Percentiles rank a stretch among this genome's conserved stretches.
phyloP scores from a whole-genome alignment of 2,329 filamentous ascomycete species.

The Xylariaceae sp. region DNA sequence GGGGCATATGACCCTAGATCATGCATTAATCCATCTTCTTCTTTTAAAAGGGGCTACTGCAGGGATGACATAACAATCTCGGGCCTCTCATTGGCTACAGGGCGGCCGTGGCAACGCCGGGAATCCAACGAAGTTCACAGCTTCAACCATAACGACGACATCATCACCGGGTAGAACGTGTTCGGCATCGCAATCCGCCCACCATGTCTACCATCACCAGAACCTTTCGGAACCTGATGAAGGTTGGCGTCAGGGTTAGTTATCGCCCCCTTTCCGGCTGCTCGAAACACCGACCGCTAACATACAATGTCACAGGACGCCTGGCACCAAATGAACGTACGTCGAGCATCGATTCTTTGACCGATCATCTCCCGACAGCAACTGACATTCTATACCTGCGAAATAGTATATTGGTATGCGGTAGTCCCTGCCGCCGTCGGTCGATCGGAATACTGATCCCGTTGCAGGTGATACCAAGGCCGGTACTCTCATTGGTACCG shows the following conservation, averaged over 20 bases:
- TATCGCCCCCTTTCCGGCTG: not conserved
- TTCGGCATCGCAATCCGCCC: constrained; percentile 29
- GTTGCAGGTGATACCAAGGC: constrained; percentile 87
- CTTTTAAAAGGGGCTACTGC: no score
- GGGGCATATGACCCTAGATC: not conserved
- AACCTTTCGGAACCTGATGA: constrained; percentile 81
- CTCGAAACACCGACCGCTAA: constrained; percentile 33
- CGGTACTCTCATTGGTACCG: constrained; percentile 75
- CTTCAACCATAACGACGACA: constrained; percentile 20
- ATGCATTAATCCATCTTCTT: not conserved
- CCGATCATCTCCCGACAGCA: constrained; percentile 21
- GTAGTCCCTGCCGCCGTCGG: not conserved
- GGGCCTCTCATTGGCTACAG: constrained; percentile 1
- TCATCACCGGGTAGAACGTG: constrained; percentile 7
- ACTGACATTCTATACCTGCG: constrained; percentile 24
- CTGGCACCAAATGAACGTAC: constrained; percentile 87
- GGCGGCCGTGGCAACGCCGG: not conserved
- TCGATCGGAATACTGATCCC: constrained; percentile 12
- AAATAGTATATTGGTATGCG: constrained; percentile 52
- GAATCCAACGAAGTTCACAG: constrained; percentile 13
- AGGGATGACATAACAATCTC: not conserved
- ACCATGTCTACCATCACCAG: constrained; percentile 87
- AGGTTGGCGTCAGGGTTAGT: constrained; percentile 78
- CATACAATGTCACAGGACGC: constrained; percentile 59
- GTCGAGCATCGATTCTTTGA: constrained; percentile 34